These are phyloP conservation scores for Starmerella floricola DNA, from an alignment of 805 yeast genomes.

Conservation along the genomic window DNA sequence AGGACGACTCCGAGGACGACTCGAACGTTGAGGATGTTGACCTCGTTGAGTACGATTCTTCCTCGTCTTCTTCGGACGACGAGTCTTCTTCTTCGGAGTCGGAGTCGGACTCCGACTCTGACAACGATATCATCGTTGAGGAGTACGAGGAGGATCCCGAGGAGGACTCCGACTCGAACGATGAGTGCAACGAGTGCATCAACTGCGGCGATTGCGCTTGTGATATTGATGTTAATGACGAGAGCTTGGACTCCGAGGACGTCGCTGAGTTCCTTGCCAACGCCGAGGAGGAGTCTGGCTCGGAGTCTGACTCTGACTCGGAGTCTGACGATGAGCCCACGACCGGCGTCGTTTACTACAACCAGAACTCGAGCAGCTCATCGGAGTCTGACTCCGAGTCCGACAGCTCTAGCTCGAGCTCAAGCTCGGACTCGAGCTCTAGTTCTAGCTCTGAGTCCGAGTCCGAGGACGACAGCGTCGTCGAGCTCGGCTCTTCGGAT, in stretches of 20 bases:
- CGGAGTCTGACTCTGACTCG: slow-evolving; percentile 12
- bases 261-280: slow-evolving; percentile 19
- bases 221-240: slow-evolving; percentile 19
- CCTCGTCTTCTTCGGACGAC: background rate
- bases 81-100: slow-evolving; percentile 7
- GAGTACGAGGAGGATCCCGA: slow-evolving; percentile 19
- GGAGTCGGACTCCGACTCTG: slow-evolving; percentile 17
- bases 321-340: slow-evolving; percentile 3
- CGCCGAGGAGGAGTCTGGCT: slow-evolving; percentile 15
- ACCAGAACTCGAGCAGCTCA: slow-evolving; percentile 11
- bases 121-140: slow-evolving; percentile 17
- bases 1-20: slow-evolving; percentile 11
- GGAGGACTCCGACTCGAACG: slow-evolving; percentile 14
- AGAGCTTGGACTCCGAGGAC: slow-evolving; percentile 21
- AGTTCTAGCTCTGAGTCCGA: slow-evolving; percentile 6
- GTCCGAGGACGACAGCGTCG: slow-evolving; percentile 10
- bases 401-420: slow-evolving; percentile 4
- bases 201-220: slow-evolving; percentile 5
- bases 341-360: slow-evolving; percentile 10
- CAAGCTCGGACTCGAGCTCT: slow-evolving; percentile 11
- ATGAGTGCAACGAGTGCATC: slow-evolving; percentile 10
- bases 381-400: slow-evolving; percentile 11
- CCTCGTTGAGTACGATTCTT: background rate
- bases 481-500: slow-evolving; percentile 19
- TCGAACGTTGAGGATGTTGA: slow-evolving; percentile 9